Base-by-base conservation (phyloP, 2,329 filamentous ascomycete species). In the Fusarium bactridioides region DNA sequence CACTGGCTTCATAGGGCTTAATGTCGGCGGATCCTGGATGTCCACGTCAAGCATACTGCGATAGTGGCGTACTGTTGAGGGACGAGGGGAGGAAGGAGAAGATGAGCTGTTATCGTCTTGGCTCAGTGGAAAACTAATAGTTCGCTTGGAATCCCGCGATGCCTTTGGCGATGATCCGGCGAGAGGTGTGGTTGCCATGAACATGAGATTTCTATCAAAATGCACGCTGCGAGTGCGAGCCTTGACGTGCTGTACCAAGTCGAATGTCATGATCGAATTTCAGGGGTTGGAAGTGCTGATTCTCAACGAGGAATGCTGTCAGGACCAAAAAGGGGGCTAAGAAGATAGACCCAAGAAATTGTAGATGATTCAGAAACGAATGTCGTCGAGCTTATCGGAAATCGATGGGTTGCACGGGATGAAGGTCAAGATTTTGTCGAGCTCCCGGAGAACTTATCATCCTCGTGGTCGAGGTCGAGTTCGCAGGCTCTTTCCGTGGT, bases 1-100 rank as follows among this genome's bases (percentile, higher is more conserved):
- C 70, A 87, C 81, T 38, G 83, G 83, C 57, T 82, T 82, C 69
- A 83, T 78, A 9, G 83, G 80, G 12, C 79, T 81, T 29, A 88
- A 80, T 64, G 73, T 85, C 18, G 86, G 86, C 5, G 84, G 82
- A 33, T 83, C 82, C 48, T 87, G 44, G 8, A 11, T 21, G 29
- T 70, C 86, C 23, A 89, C 80, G 50, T 87, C 84, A 25, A 89
- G 81, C 87, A 89, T 87, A 78, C 86, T 89, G 66, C 85, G 83
- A 72, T 84, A 87, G 47, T 82, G 81, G 11, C 72, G 80, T 40
- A 77, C 62, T 9, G 73, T 75, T n/a, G 54, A 58, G 25, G 73
- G 62, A 4, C 70, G 47, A 40, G 58, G 60, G 13, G 72, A 55
- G 7, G 71, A 37, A 16, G 48, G 23, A 25, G 66, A 62, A 23